Conservation (phyloP, 2,329 filamentous ascomycete species). For the Paraconiothyrium sp. region DNA sequence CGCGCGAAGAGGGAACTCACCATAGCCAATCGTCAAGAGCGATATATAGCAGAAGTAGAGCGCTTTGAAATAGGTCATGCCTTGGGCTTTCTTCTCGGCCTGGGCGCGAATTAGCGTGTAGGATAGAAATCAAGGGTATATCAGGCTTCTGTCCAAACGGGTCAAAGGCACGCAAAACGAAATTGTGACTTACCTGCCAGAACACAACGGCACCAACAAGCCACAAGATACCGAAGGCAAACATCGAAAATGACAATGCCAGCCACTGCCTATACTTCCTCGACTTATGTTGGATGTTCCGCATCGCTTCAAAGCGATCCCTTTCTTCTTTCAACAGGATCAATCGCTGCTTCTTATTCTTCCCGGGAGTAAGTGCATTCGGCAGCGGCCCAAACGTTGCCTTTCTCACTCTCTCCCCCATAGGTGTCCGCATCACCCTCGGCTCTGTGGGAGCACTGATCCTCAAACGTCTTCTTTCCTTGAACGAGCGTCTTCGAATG, state of each 20-base stretch:
- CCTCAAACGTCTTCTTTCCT: slow-evolving; percentile 11
- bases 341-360: slow-evolving; percentile 54
- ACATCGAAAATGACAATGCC: slow-evolving; percentile 72
- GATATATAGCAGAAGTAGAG: slow-evolving; percentile 89
- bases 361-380: slow-evolving; percentile 18
- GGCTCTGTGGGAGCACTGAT: slow-evolving; percentile 41
- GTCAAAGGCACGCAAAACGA: too few species aligned
- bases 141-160: too few species aligned
- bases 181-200: slow-evolving; percentile 51
- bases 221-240: slow-evolving; percentile 79
- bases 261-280: slow-evolving; percentile 76
- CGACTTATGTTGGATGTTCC: slow-evolving; percentile 75
- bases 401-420: slow-evolving; percentile 27
- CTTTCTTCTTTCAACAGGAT: slow-evolving; percentile 67
- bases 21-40: slow-evolving; percentile 87
- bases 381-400: slow-evolving; percentile 20
- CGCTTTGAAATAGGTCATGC: slow-evolving; percentile 77
- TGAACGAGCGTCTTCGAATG: slow-evolving; percentile 28
- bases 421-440: slow-evolving; percentile 31
- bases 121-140: background rate
- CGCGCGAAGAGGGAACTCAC: slow-evolving; percentile 54
- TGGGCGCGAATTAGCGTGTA: background rate
- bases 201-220: slow-evolving; percentile 82
- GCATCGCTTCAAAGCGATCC: slow-evolving; percentile 81
- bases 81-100: slow-evolving; percentile 63